Evolutionary conservation across 495 filamentous ascomycete species (phyloP), one percentile per base, ranked within the genome.

Genomic region (Cladorrhinum samala): DNA sequence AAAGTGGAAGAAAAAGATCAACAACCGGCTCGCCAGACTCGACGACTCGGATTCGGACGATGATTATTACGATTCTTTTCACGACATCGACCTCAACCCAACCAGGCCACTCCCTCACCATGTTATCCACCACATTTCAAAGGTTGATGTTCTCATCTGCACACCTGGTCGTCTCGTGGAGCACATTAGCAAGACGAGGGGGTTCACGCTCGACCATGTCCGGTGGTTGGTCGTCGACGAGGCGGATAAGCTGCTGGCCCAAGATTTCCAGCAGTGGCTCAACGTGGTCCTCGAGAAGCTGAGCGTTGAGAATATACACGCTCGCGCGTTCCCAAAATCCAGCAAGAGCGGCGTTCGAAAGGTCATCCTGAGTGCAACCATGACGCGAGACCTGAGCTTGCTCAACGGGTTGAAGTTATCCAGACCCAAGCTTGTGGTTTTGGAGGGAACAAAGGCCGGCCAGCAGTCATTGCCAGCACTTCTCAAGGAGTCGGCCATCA

Each of bases 91-190:
- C 2, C 30, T 52, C 14, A 25, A 52, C 2, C 44, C 49, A 38
- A 54, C 63, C n/a, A 56, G 50, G 60, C 71, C 49, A 54, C 71
- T 80, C 17, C 79, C 81, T 2, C 73, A 81, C 30, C 85, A 92
- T 60, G 74, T 91, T 9, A 71, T 83, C 11, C 57, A 69, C 16
- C 79, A 82, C 24, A 71, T 72, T 4, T 86, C 88, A 20, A 88
- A 85, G 49, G 82, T 95, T 13, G 89, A 96, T 62, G 80, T 98
- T 50, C 80, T 98, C 11, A 88, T 98, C 33, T 91, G 86, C 63
- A 98, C 93, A 0, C 93, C 93, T 0, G 93, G 94, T 52, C 80
- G 93, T 41, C 77, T 98, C 8, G 89, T 98, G 20, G 91, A 97
- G 62, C 89, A 98, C 70, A 75, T 96, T 50, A 82, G 83, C 50